Evolutionary conservation across 805 yeast genomes (phyloP), one percentile per base, ranked within the genome.

Genomic region (Yarrowia alimentaria): DNA sequence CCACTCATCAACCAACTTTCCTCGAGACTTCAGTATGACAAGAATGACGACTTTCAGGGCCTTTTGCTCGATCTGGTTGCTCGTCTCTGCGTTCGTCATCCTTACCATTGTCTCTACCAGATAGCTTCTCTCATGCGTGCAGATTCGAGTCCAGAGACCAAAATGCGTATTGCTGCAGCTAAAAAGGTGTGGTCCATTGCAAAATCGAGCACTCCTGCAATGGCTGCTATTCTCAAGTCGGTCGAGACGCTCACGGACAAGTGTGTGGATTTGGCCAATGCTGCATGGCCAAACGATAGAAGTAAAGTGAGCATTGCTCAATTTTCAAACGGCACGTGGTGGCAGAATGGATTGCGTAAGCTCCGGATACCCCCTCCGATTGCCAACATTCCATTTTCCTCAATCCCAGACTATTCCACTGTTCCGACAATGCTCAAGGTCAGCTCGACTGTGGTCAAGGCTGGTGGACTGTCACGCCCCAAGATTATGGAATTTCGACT

Each of bases 381-480:
- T 0, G 60, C 61, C 1, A 67, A 69, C 31, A 69, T 73, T 1
- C 47, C 47, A 6, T 14, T 40, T 1, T 26, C 47, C 3, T 4
- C n/a, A n/a, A n/a, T n/a, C n/a, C n/a, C 19, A 3, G 65, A 70
- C 10, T 83, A 85, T 59, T 50, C 59, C 0, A 51, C 61, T 10
- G 63, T 79, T 0, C 80, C 87, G 0, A 59, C 62, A 1, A 76
- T 93, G 34, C 33, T 55, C 0, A 55, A 58, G 0, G 74, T 86
- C 2, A 73, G 71, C 4, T 65, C 72, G 0, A 64, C 60, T 2
- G 68, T 90, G 1, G 55, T 65, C 0, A 72, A 87, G n/a, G 93
- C 98, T 0, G 79, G 93, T 0, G 99, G 99, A 3, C 65, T 91
- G 9, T 87, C 96, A 55, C 73, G 81, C 54, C 99, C 99, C 0